phyloP scores from a whole-genome alignment of 2,329 filamentous ascomycete species.

The Pyrenophora tritici-repentis region DNA sequence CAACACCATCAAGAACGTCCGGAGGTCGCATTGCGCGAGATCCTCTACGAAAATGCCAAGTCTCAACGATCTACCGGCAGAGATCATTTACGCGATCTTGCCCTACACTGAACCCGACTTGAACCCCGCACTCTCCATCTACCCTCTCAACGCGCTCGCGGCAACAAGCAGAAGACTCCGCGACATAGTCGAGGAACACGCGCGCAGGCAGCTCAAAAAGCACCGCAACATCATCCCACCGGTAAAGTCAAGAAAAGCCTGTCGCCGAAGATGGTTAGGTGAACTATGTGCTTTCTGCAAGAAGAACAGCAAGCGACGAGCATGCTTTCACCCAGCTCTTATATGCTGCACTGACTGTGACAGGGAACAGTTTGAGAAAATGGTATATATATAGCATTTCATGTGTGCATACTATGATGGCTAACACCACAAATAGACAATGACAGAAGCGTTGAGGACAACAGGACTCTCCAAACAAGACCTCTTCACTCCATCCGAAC shows the following conservation, averaged over 20 bases:
- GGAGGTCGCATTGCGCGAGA: no score
- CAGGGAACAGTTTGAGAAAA: constrained; percentile 31
- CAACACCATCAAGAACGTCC: no score
- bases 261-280: constrained; percentile 32
- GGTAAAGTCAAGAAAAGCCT: constrained; percentile 20
- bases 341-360: constrained; percentile 39
- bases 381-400: constrained; percentile 20
- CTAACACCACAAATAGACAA: constrained; percentile 26
- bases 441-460: constrained; percentile 30
- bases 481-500: constrained; percentile 38
- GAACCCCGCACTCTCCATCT: constrained; percentile 1
- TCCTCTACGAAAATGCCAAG: constrained; percentile 10
- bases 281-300: constrained; percentile 37
- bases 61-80: constrained; percentile 32
- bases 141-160: constrained; percentile 33
- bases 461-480: constrained; percentile 38
- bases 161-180: constrained; percentile 30
- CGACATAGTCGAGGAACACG: constrained; percentile 36
- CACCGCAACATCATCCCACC: constrained; percentile 25
- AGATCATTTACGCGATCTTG: constrained; percentile 38
- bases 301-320: constrained; percentile 28
- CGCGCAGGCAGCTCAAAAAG: constrained; percentile 32
- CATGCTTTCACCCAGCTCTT: constrained; percentile 28
- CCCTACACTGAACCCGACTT: constrained; percentile 22
- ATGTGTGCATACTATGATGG: neutral